A percentile compares a stretch with the other conserved stretches of the same genome.
Evolutionary conservation across 2,329 filamentous ascomycete species (phyloP).

Genomic region (Calonectria hongkongensis): DNA sequence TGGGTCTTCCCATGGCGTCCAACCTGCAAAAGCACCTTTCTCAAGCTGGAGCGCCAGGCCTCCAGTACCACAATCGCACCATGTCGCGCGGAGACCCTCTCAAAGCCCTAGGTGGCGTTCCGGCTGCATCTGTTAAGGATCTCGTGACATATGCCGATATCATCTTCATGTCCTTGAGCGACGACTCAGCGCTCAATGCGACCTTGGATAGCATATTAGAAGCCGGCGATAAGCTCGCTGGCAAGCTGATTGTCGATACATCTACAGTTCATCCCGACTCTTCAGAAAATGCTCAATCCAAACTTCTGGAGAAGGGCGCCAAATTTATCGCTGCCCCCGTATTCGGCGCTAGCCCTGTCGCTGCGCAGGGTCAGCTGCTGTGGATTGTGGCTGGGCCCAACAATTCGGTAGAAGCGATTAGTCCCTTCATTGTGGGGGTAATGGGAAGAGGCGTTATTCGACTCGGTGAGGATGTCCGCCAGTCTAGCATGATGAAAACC

Average conservation of each 20-base stretch:
- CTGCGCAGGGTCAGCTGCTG: slow-evolving; percentile 66
- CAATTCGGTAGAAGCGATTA: slow-evolving; percentile 58
- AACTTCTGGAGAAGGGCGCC: slow-evolving; percentile 56
- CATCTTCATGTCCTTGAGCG: slow-evolving; percentile 65
- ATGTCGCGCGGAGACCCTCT: slow-evolving; percentile 64
- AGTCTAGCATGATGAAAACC: slow-evolving; percentile 69
- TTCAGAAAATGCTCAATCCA: slow-evolving; percentile 54
- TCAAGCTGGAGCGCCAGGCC: slow-evolving; percentile 42
- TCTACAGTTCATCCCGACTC: slow-evolving; percentile 70
- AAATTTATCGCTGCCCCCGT: slow-evolving; percentile 68
- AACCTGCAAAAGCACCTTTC: slow-evolving; percentile 68
- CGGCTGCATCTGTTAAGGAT: slow-evolving; percentile 46
- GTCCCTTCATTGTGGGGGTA: slow-evolving; percentile 64
- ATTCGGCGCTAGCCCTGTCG: slow-evolving; percentile 71
- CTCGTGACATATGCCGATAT: slow-evolving; percentile 58
- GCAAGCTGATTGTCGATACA: slow-evolving; percentile 69
- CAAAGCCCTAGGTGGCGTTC: slow-evolving; percentile 53
- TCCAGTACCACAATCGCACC: slow-evolving; percentile 68
- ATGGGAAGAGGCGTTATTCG: slow-evolving; percentile 65
- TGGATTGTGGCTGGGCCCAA: slow-evolving; percentile 66
- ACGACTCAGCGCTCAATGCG: slow-evolving; percentile 62
- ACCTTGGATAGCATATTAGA: slow-evolving; percentile 58
- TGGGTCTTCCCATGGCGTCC: slow-evolving; percentile 69
- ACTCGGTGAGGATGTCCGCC: slow-evolving; percentile 64
- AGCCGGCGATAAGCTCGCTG: slow-evolving; percentile 46